phyloP scores from a whole-genome alignment of 305 asterid genomes.

The Fraxinus angustifolia region DNA sequence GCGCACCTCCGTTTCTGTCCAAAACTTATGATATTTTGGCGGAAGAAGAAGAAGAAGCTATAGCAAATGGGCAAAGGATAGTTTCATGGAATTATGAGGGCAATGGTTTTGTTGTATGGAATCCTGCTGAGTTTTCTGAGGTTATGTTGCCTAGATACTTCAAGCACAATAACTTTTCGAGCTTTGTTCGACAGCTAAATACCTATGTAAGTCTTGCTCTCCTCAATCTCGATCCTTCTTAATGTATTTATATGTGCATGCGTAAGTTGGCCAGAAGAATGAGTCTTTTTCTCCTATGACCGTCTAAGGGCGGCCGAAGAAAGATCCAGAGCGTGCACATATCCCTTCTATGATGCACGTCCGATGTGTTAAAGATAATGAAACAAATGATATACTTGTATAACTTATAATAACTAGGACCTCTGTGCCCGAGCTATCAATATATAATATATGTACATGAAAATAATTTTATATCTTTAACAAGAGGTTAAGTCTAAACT shows the following conservation, averaged over 20 bases:
- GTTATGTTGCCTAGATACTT: conserved; percentile 39
- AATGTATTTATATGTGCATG: neutral
- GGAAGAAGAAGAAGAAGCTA: conserved; percentile 23
- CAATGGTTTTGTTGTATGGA: conserved; percentile 46
- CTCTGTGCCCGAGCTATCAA: neutral
- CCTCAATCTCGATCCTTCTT: neutral
- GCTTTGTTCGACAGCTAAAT: conserved; percentile 44
- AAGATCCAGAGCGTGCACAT: neutral
- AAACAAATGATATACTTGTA: neutral
- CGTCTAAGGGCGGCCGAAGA: neutral
- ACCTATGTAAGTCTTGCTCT: conserved; percentile 37
- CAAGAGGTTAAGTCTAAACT: neutral
- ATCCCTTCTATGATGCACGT: neutral
- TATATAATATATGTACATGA: neutral
- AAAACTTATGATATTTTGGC: conserved; percentile 58
- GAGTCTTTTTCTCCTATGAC: neutral
- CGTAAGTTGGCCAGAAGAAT: neutral
- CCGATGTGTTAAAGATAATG: neutral
- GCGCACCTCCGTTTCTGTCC: conserved; percentile 57
- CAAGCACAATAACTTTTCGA: conserved; percentile 46
- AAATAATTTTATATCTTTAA: neutral
- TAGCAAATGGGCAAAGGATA: conserved; percentile 18
- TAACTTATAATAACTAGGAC: neutral
- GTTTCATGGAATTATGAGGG: conserved; percentile 53
- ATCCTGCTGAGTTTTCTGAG: conserved; percentile 42